Evolutionary conservation across 1,284 basidiomycete species (phyloP), one percentile per base, ranked within the genome.

Genomic region (Fomitopsis betulina): DNA sequence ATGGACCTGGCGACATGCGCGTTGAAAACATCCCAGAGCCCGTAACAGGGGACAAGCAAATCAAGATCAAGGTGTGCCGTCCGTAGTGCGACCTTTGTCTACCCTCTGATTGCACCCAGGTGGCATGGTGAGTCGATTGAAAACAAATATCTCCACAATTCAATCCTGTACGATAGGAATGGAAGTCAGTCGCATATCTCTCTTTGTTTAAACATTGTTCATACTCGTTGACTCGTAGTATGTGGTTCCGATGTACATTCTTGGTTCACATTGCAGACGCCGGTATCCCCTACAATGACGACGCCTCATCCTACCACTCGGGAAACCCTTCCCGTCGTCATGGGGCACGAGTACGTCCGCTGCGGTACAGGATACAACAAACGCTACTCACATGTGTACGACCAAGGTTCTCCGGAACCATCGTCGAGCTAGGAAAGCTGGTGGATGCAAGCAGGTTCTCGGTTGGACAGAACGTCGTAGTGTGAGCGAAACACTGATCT

Each of bases 1-100:
- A 73, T 52, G 73, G 71, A 4, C 65, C 66, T 15, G 62, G 66
- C 1, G 71, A 74, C 51, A 62, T 74, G 43, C 70, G 72, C 10
- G 62, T 74, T 33, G 70, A 73, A 17, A 59, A 71, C 3, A 63
- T 71, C 4, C 67, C 66, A 0, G 65, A 70, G 47, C 73, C 73
- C 5, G 21, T 55, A 6, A 55, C 62, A 0, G 54, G 57, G 2
- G 56, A 47, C 1, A 62, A 60, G 0, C 65, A 73, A 40, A 65
- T 72, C 9, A 68, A 70, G 57, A 62, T 73, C 55, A 71, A 72
- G 63, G 70, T 73, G 25, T 37, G 35, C 8, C 0, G 2, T 15
- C 9, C 35, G 35, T 3, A 37, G n/a, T n/a, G n/a, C n/a, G n/a
- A n/a, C n/a, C n/a, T n/a, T n/a, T n/a, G n/a, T n/a, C n/a, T n/a